Evolutionary conservation across 805 yeast species (phyloP), one percentile per base, ranked within the genome.

Genomic region (Zygosaccharomyces bisporus): DNA sequence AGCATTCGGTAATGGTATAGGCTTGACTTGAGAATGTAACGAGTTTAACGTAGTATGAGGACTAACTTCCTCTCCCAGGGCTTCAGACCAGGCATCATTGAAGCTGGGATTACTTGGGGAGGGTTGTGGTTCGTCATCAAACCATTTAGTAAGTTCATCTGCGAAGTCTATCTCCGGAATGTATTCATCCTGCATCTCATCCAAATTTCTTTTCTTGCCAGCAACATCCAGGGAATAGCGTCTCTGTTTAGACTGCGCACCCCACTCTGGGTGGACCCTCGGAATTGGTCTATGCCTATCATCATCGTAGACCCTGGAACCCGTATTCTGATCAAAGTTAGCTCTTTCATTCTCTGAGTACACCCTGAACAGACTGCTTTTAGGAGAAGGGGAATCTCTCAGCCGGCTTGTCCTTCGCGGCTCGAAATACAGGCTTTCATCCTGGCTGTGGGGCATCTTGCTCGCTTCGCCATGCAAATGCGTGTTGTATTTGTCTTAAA

Each of bases 151-250:
- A 1, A 78, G 62, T 19, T 75, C 72, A 32, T 71, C 55, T n/a
- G 61, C 67, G 49, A 80, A 81, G 53, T 81, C 81, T 21, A 85
- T 68, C 38, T 82, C 86, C 0, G 91, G 91, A 12, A 86, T 74
- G 55, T 84, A 85, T 56, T 86, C 93, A 59, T 84, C 91, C 55
- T 80, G 83, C 52, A 83, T 67, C 0, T 87, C 89, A 25, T 24
- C 29, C 4, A 39, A 20, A 16, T 27, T 34, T 21, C 36, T 21
- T 31, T 48, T 42, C 35, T 21, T 43, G 17, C 36, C 34, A 21
- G 20, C 46, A 3, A 34, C 34, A 13, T 34, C 43, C 17, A 36
- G 16, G 8, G 41, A 42, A 23, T 39, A 50, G 19, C 34, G 45
- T 41, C 46, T 46, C 32, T 44, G 43, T 30, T 41, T 43, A 6